These are phyloP conservation scores for Backusella luteola DNA, from an alignment of 192 early-diverging fungal genomes.

Conservation along the genomic window DNA sequence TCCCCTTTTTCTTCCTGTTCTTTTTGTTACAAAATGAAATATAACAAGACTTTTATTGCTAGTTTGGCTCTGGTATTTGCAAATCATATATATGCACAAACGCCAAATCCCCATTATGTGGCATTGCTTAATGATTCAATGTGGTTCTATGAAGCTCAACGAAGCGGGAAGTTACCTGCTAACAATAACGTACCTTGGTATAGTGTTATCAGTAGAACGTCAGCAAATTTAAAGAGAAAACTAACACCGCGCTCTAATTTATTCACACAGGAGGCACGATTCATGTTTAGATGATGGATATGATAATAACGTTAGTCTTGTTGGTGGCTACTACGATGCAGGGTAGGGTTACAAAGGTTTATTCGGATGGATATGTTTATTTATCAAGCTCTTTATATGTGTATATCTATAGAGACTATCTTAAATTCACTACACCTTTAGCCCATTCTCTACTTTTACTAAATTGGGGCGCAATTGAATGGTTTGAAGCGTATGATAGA, in stretches of 20 bases:
- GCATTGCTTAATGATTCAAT: slow-evolving; percentile 38
- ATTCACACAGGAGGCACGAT: neutral
- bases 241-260: too few species aligned
- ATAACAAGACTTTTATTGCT: neutral
- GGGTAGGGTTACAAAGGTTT: neutral
- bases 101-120: slow-evolving; percentile 13
- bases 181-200: slow-evolving; percentile 43
- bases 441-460: slow-evolving; percentile 39
- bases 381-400: neutral
- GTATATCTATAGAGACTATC: slow-evolving; percentile 32
- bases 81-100: neutral
- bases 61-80: neutral
- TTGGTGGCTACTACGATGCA: slow-evolving; percentile 17
- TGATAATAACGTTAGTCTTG: slow-evolving; percentile 9
- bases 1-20: neutral
- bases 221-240: too few species aligned
- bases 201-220: too few species aligned
- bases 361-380: neutral
- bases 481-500: slow-evolving; percentile 44
- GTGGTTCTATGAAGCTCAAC: slow-evolving; percentile 49
- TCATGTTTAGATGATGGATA: slow-evolving; percentile 9
- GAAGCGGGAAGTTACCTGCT: slow-evolving; percentile 39
- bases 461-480: slow-evolving; percentile 50
- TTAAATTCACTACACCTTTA: slow-evolving; percentile 53
- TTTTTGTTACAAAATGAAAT: neutral